These are phyloP conservation scores for Fraxinus baroniana DNA, from an alignment of 305 asterid genomes.

Conservation along the genomic window DNA sequence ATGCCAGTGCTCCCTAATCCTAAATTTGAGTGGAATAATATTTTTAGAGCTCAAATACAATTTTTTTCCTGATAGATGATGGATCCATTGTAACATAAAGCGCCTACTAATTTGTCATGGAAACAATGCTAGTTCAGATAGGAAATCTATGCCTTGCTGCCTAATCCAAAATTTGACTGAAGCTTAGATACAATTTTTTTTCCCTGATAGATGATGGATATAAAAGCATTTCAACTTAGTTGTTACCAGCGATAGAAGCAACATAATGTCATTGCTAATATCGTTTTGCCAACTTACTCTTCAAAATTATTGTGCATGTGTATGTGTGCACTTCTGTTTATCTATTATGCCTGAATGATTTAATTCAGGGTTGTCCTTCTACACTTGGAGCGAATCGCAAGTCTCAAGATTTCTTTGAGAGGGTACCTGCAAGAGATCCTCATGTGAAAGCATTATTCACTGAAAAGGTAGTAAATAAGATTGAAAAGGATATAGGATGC, in stretches of 20 bases:
- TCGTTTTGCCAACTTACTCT: conserved; percentile 2
- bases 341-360: conserved; percentile 25
- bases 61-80: not conserved
- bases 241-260: not conserved
- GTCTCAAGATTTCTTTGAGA: conserved; percentile 93
- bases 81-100: not conserved
- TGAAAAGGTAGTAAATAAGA: conserved; percentile 67
- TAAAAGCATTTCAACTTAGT: not conserved
- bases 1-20: not conserved
- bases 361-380: conserved; percentile 85
- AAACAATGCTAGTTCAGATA: not conserved
- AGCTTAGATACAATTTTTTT: not conserved
- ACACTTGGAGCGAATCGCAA: conserved; percentile 94
- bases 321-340: not conserved
- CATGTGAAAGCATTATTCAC: conserved; percentile 84
- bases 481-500: conserved; percentile 92
- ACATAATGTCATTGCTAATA: not conserved
- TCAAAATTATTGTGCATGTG: conserved; percentile 1
- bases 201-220: not conserved
- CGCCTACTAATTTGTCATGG: not conserved
- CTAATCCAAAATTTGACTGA: not conserved
- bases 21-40: not conserved
- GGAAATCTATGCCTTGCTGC: not conserved
- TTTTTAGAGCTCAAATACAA: not conserved
- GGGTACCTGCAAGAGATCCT: conserved; percentile 92